These are phyloP conservation scores for Excoecaria cochinchinensis DNA, from an alignment of 345 rosid genomes.

Conservation along the genomic window DNA sequence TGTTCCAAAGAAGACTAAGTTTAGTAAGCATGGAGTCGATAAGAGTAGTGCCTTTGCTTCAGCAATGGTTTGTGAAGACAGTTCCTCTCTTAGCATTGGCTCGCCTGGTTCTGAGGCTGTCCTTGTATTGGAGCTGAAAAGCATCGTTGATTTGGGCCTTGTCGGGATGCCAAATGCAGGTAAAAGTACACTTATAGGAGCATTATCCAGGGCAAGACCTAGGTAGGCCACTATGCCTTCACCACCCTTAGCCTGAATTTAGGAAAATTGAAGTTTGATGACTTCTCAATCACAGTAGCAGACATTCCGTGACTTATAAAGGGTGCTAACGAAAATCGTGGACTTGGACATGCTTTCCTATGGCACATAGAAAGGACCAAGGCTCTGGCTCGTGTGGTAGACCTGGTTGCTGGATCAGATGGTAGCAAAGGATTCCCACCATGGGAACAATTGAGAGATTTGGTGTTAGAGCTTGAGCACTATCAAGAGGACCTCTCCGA, in stretches of 20 bases:
- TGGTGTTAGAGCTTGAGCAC: constrained; percentile 78
- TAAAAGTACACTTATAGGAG: constrained; percentile 90
- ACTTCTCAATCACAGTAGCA: constrained; percentile 85
- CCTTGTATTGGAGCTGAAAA: constrained; percentile 76
- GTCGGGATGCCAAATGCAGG: constrained; percentile 98
- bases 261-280: constrained; percentile 74
- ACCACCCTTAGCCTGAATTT: constrained; percentile 85
- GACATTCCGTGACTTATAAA: constrained; percentile 93
- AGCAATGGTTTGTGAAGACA: constrained; percentile 29
- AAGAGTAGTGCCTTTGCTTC: constrained; percentile 21
- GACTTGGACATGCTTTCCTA: constrained; percentile 86
- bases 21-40: constrained; percentile 15
- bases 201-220: constrained; percentile 81
- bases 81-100: constrained; percentile 46
- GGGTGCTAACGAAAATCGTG: constrained; percentile 81
- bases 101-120: constrained; percentile 62
- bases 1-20: constrained; percentile 40
- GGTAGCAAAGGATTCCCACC: constrained; percentile 72
- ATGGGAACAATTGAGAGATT: constrained; percentile 80
- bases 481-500: constrained; percentile 76
- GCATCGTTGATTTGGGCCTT: constrained; percentile 95
- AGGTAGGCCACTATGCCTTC: constrained; percentile 84
- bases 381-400: constrained; percentile 86
- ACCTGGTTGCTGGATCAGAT: constrained; percentile 71
- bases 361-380: constrained; percentile 93